Evolutionary conservation across 108 stramenopile species (phyloP), one percentile per base, ranked within the genome.

Genomic region (Fragilariopsis cylindrus): DNA sequence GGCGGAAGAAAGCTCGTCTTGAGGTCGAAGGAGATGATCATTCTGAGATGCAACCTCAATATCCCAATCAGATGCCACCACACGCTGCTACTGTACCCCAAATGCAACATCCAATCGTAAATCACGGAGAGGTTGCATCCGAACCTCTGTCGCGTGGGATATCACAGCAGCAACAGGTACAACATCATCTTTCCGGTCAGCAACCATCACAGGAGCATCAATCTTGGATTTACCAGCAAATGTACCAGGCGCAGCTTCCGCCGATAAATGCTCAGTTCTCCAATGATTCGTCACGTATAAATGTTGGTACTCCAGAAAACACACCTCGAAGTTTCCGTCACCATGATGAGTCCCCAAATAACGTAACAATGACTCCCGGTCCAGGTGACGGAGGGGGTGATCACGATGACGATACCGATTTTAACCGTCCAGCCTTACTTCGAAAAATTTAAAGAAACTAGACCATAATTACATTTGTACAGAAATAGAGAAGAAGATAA

Each of bases 151-250:
- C 43, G 41, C 43, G 44, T 45, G 71, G 57, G 47, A 53, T 45
- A 3, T 46, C 57, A 72, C 41, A 12, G 44, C 54, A 71, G 43
- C 70, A 57, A 15, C 69, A 70, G 55, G 3, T 13, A 39, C 62
- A 63, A 63, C 62, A 63, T n/a, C 62, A 41, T 15, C 30, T 30
- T 30, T 43, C 73, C 18, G 60, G 64, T 50, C 57, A 47, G 4
- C 60, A 62, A 47, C 73, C 18, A 55, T 54, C 65, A 4, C 73
- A 69, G 5, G 69, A 64, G 53, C 73, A 73, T 46, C 80, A 81
- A 72, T 53, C 60, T 12, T 75, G 78, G 78, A 9, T 74, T 47
- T 79, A 79, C 58, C 78, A 73, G 48, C 78, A 64, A 60, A 74
- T 76, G 78, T 79, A 79, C 52, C 78, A 71, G 42, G 67, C 70